phyloP scores from a whole-genome alignment of 768 basidiomycete species.

The Leccinellum albellum region DNA sequence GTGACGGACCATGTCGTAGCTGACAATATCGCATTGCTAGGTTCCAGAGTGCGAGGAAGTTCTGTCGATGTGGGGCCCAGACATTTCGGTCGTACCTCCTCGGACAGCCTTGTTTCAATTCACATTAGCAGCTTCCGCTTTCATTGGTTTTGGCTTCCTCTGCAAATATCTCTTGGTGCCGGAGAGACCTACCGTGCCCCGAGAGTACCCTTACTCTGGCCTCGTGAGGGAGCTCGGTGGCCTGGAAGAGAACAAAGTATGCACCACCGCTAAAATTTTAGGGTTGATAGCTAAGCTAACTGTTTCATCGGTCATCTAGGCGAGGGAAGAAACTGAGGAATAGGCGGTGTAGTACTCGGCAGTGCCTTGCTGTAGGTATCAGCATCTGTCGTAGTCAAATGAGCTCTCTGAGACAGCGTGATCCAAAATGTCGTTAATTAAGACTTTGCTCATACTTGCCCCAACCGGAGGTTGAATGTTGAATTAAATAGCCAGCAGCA shows the following conservation, averaged over 20 bases:
- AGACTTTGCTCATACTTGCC: neutral
- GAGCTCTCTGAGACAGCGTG: neutral
- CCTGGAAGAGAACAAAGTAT: slow-evolving; percentile 71
- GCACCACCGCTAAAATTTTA: slow-evolving; percentile 13
- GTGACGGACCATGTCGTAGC: slow-evolving; percentile 4
- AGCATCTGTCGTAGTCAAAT: no score
- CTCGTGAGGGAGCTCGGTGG: slow-evolving; percentile 77
- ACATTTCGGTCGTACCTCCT: slow-evolving; percentile 60
- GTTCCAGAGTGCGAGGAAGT: slow-evolving; percentile 79
- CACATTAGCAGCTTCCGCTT: slow-evolving; percentile 54
- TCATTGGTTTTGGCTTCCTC: slow-evolving; percentile 59
- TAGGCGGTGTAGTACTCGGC: slow-evolving; percentile 20
- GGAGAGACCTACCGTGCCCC: slow-evolving; percentile 61
- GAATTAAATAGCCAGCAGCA: neutral
- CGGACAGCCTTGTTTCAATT: slow-evolving; percentile 63
- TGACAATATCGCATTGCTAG: slow-evolving; percentile 36
- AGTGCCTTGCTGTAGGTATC: neutral
- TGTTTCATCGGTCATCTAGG: slow-evolving; percentile 24
- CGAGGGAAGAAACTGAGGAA: slow-evolving; percentile 34
- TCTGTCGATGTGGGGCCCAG: slow-evolving; percentile 85
- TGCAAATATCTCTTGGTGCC: slow-evolving; percentile 55
- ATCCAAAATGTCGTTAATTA: neutral
- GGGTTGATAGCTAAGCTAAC: slow-evolving; percentile 6
- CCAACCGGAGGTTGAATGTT: neutral
- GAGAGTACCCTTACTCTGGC: slow-evolving; percentile 75